A percentile compares a stretch with the other conserved stretches of the same genome.
These are phyloP conservation scores for Leishmania aethiopica DNA, from an alignment of 208 protist species.

Conservation along the genomic window DNA sequence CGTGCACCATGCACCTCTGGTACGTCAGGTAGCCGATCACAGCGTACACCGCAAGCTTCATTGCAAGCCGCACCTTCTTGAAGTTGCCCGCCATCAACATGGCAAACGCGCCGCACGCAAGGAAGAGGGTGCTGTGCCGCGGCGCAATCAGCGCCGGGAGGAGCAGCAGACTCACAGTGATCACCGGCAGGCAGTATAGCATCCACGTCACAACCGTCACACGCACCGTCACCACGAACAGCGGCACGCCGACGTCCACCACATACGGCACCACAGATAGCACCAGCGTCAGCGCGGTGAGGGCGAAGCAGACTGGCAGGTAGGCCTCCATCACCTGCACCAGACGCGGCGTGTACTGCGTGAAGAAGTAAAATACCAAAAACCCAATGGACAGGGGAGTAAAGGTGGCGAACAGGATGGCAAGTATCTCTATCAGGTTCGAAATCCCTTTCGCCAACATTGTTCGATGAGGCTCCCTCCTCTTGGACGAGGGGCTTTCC, in stretches of 20 bases:
- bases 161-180: slow-evolving; percentile 28
- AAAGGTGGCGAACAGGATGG: slow-evolving; percentile 45
- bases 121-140: slow-evolving; percentile 51
- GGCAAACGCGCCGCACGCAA: slow-evolving; percentile 15
- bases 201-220: slow-evolving; percentile 48
- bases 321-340: slow-evolving; percentile 34
- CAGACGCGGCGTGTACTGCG: slow-evolving; percentile 49
- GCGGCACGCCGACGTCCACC: slow-evolving; percentile 42
- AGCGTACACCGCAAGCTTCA: slow-evolving; percentile 52
- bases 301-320: slow-evolving; percentile 34
- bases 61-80: slow-evolving; percentile 37
- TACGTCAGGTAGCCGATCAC: slow-evolving; percentile 64
- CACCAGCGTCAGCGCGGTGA: slow-evolving; percentile 36
- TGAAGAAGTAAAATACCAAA: slow-evolving; percentile 51
- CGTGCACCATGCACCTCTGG: slow-evolving; percentile 35
- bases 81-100: slow-evolving; percentile 41
- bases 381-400: slow-evolving; percentile 44
- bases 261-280: slow-evolving; percentile 70
- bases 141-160: slow-evolving; percentile 44
- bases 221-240: slow-evolving; percentile 40
- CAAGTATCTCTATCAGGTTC: slow-evolving; percentile 57
- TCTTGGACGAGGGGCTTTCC: not conserved
- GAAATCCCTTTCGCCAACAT: slow-evolving; percentile 30
- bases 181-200: slow-evolving; percentile 54
- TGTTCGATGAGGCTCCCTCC: slow-evolving; percentile 3